phyloP scores from a whole-genome alignment of 495 filamentous ascomycete genomes.

The Hypoxylon fuscum region DNA sequence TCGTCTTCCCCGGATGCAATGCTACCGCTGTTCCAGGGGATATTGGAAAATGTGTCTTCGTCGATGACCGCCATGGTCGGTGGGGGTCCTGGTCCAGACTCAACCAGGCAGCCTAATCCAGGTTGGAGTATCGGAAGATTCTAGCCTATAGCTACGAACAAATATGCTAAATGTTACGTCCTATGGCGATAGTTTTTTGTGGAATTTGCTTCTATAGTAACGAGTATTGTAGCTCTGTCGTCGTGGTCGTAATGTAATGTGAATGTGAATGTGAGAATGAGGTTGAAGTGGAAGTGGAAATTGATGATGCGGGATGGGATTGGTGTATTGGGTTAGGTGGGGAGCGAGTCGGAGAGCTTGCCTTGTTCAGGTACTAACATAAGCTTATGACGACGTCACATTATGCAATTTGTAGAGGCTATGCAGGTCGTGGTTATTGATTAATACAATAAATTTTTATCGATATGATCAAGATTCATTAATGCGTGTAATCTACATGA shows the following conservation, averaged over 20 bases:
- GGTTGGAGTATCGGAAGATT: constrained; percentile 6
- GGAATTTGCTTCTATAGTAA: not conserved
- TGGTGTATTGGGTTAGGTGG: constrained; percentile 13
- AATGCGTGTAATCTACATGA: no score
- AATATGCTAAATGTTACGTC: not conserved
- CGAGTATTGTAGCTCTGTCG: not conserved
- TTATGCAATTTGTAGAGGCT: no score
- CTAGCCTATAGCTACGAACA: constrained; percentile 1
- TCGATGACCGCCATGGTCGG: constrained; percentile 57
- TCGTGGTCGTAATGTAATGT: constrained; percentile 10
- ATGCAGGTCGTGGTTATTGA: no score
- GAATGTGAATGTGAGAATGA: constrained; percentile 4
- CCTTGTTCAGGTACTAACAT: constrained; percentile 8
- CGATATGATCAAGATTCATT: no score
- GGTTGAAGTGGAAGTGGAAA: not conserved
- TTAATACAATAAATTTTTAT: no score
- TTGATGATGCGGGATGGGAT: constrained; percentile 28
- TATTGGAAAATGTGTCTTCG: constrained; percentile 61
- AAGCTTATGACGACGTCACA: constrained; percentile 25
- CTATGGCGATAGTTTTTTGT: not conserved
- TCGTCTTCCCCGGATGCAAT: constrained; percentile 28
- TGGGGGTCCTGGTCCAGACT: constrained; percentile 25
- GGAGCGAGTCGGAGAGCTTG: constrained; percentile 20
- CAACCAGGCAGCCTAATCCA: constrained; percentile 15
- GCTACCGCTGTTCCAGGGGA: constrained; percentile 58